These are phyloP conservation scores for Arxiozyma telluris DNA, from an alignment of 1,139 yeast genomes.

Conservation along the genomic window DNA sequence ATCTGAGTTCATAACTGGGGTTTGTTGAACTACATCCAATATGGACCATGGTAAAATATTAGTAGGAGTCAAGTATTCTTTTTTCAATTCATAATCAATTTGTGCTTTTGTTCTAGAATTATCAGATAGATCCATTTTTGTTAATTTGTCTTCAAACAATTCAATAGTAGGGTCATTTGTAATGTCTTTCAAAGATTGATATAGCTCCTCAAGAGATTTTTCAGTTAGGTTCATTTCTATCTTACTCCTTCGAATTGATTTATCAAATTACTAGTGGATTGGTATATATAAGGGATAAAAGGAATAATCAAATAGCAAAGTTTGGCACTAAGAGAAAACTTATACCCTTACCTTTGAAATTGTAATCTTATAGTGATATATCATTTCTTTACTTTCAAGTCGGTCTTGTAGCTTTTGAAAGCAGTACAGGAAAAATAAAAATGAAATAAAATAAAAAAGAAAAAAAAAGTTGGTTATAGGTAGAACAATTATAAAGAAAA, in stretches of 20 bases:
- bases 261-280: neutral
- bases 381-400: neutral
- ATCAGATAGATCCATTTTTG: conserved; percentile 1
- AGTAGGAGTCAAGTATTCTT: conserved; percentile 22
- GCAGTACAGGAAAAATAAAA: neutral
- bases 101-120: neutral
- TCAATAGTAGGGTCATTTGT: conserved; percentile 18
- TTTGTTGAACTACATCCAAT: conserved; percentile 26
- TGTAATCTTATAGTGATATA: neutral
- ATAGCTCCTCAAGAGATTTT: conserved; percentile 17
- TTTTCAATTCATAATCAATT: neutral
- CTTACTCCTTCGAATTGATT: neutral
- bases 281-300: no score
- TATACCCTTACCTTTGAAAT: no score
- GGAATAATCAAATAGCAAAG: no score
- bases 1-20: conserved; percentile 18
- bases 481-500: no score
- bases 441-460: neutral
- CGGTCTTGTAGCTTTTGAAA: neutral
- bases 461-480: neutral
- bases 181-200: conserved; percentile 15
- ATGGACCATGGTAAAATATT: conserved; percentile 25
- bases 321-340: neutral
- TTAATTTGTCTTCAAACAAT: conserved; percentile 18
- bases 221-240: neutral